Base-by-base conservation (phyloP, 1,284 basidiomycete genomes). In the Meira nashicola region DNA sequence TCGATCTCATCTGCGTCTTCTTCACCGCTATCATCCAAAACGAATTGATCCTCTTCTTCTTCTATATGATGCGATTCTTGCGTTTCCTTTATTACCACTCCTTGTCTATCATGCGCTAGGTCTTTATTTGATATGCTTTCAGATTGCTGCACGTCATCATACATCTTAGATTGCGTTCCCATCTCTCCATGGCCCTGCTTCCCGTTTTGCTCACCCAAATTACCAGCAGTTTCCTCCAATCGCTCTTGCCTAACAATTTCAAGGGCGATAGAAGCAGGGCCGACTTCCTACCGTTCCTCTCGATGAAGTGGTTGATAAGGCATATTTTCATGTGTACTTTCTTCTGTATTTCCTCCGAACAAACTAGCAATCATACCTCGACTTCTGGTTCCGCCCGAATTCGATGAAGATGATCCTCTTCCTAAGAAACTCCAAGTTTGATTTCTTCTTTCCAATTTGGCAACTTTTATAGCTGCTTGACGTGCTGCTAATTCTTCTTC, bases 401-500 rank as follows among this genome's bases (percentile, higher is more conserved):
- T 48, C 46, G 17, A 23, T 12, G 46, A 48, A 4, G 28, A 33
- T 33, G 28, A 33, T 33, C 28, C 28, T 33, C 28, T 33, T 33
- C 28, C 28, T 8, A 33, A 33, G 28, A 33, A 33, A 8, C 28
- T 8, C 28, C 28, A 33, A 33, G 28, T 33, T 33, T 33, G 28
- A 33, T 89, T 88, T 70, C 88, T 84, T 0, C 92, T 57, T 15
- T 73, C 64, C 21, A 67, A 67, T 0, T 65, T 63, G 0, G 68
- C 68, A 1, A 71, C 66, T 1, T 63, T 60, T 1, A 68, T 64
- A 19, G 74, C 76, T 15, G 63, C 66, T 1, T 75, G 74, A 21
- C 73, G 81, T 64, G 89, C 87, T 0, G 87, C 88, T 63, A 86
- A 85, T 62, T 89, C 86, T 68, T 89, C 88, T 46, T 86, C 74